Percentiles rank a stretch among this genome's conserved stretches.
Evolutionary conservation across 2,329 filamentous ascomycete species (phyloP).

Genomic region (Cladosporium sp.): DNA sequence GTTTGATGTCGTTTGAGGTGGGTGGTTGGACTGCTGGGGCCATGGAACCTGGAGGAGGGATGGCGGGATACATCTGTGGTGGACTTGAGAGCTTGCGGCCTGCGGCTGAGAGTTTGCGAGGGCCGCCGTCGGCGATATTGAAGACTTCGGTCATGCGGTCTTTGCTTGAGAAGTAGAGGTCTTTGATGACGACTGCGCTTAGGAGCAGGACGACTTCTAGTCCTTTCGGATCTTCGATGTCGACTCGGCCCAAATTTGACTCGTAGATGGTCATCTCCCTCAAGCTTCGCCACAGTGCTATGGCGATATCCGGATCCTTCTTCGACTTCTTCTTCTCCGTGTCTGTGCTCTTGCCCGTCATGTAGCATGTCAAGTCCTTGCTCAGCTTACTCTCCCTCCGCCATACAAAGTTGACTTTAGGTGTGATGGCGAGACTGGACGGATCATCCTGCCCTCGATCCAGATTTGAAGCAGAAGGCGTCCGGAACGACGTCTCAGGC

Average conservation of each 20-base stretch:
- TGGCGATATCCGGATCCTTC: slow-evolving; percentile 84
- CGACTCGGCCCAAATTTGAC: slow-evolving; percentile 84
- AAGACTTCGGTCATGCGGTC: slow-evolving; percentile 71
- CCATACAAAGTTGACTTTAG: slow-evolving; percentile 84
- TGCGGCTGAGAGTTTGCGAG: slow-evolving; percentile 29
- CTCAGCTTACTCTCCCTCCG: slow-evolving; percentile 81
- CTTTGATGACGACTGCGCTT: slow-evolving; percentile 60
- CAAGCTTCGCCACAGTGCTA: slow-evolving; percentile 79
- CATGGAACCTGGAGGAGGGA: neutral
- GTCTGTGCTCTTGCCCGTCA: slow-evolving; percentile 73
- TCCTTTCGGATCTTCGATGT: slow-evolving; percentile 92
- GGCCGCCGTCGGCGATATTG: slow-evolving; percentile 61
- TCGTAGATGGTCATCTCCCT: slow-evolving; percentile 88
- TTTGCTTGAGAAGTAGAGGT: slow-evolving; percentile 55
- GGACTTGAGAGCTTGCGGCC: slow-evolving; percentile 31
- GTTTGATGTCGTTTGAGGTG: slow-evolving; percentile 24
- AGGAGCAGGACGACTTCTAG: slow-evolving; percentile 77
- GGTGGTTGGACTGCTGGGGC: slow-evolving; percentile 11
- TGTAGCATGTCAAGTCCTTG: slow-evolving; percentile 84
- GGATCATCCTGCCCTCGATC: slow-evolving; percentile 71
- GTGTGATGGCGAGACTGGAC: slow-evolving; percentile 53
- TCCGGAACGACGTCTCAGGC: slow-evolving; percentile 78
- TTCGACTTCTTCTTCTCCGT: slow-evolving; percentile 63
- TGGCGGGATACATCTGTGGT: slow-evolving; percentile 21
- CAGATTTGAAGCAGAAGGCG: slow-evolving; percentile 74